Evolutionary conservation across 148 eudicot species (phyloP).

Genomic region (Silene conica): DNA sequence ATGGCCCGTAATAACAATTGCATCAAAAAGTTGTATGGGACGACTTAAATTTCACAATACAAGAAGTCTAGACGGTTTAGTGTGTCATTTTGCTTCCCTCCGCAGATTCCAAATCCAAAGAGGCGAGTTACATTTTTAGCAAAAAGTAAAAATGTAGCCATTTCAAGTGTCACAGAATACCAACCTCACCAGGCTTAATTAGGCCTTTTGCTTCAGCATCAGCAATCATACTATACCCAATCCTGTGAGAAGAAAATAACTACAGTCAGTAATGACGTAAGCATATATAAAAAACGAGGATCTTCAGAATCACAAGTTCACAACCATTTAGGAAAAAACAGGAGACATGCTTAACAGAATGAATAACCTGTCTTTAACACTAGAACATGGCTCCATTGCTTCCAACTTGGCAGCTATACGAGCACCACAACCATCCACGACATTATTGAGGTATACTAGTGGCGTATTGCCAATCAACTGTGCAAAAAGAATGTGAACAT

Average conservation of each 20-base stretch:
- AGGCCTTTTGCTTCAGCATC: conserved; percentile 45
- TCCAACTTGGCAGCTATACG: conserved; percentile 82
- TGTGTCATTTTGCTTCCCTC: background rate
- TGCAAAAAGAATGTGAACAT: background rate
- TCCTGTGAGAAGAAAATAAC: conserved; percentile 24
- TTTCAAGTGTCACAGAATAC: conserved; percentile 6
- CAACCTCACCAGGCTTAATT: conserved; percentile 42
- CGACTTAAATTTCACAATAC: background rate
- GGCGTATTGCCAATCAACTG: conserved; percentile 89
- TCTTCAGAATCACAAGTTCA: conserved; percentile 12
- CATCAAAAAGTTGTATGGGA: background rate
- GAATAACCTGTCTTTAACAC: conserved; percentile 68
- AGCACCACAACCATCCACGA: conserved; percentile 78
- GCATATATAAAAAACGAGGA: background rate
- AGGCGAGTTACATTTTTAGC: background rate
- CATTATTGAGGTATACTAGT: conserved; percentile 72
- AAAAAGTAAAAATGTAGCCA: background rate
- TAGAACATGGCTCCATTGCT: conserved; percentile 90
- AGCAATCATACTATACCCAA: conserved; percentile 46
- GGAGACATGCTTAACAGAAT: background rate
- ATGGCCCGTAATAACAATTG: background rate
- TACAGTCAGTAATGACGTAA: background rate
- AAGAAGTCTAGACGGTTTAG: background rate
- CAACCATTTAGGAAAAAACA: background rate
- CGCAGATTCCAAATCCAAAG: background rate